phyloP scores from a whole-genome alignment of 2,329 filamentous ascomycete genomes.

The Lomentospora prolificans region DNA sequence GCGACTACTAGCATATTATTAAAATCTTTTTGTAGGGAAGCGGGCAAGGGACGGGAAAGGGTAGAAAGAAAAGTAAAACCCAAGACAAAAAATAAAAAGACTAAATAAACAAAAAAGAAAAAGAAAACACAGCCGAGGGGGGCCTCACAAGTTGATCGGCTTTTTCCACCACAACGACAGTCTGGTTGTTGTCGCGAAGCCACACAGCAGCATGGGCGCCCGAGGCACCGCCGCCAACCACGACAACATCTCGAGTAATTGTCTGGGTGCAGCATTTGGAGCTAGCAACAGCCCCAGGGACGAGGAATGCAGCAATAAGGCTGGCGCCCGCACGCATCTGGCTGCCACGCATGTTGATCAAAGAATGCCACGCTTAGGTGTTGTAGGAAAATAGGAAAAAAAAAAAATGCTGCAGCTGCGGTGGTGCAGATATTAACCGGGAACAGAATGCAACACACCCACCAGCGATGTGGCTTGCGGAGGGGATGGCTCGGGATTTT shows the following conservation, averaged over 20 bases:
- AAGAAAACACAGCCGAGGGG: too few species aligned
- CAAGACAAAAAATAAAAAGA: too few species aligned
- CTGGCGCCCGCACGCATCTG: neutral
- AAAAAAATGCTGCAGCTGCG: too few species aligned
- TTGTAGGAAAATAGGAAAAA: too few species aligned
- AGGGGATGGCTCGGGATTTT: too few species aligned
- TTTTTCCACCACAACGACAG: slow-evolving; percentile 25
- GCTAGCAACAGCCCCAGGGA: neutral
- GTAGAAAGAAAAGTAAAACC: neutral
- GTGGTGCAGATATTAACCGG: too few species aligned
- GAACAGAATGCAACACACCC: too few species aligned
- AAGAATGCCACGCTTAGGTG: too few species aligned
- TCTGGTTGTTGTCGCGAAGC: slow-evolving; percentile 23
- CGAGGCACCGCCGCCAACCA: slow-evolving; percentile 27
- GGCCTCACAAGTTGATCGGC: slow-evolving; percentile 21
- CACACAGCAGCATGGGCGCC: slow-evolving; percentile 26
- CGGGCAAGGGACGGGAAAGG: too few species aligned
- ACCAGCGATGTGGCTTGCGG: too few species aligned
- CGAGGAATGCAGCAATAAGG: neutral
- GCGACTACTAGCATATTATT: neutral
- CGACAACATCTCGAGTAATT: slow-evolving; percentile 21
- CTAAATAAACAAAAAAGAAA: too few species aligned
- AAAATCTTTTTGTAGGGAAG: too few species aligned
- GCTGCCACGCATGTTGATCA: neutral
- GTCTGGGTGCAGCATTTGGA: neutral